Conservation (phyloP, 1,139 yeast species). For the Yamadazyma oceani region DNA sequence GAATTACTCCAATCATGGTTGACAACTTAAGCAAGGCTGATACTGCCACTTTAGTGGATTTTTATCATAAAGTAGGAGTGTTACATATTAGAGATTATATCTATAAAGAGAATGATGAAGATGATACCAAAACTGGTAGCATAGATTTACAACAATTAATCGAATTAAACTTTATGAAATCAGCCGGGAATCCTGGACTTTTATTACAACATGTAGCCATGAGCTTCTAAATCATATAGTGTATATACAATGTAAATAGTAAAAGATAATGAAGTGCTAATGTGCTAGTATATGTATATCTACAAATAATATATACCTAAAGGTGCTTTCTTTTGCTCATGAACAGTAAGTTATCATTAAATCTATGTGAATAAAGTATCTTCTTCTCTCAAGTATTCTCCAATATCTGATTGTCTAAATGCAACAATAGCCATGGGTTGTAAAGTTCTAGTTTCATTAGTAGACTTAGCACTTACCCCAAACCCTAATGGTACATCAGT, state of each 20-base stretch:
- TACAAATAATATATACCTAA: background rate
- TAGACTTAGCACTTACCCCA: slow-evolving; percentile 91
- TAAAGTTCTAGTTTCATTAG: slow-evolving; percentile 82
- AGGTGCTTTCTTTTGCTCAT: background rate
- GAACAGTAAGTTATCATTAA: slow-evolving; percentile 8
- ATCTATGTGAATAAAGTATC: slow-evolving; percentile 85
- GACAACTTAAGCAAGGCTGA: slow-evolving; percentile 55
- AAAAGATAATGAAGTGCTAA: slow-evolving; percentile 1
- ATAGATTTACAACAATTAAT: slow-evolving; percentile 32
- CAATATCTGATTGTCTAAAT: slow-evolving; percentile 96
- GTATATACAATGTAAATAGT: slow-evolving; percentile 4
- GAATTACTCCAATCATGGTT: slow-evolving; percentile 49
- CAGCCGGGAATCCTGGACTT: slow-evolving; percentile 80
- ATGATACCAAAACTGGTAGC: slow-evolving; percentile 19
- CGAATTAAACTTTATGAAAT: slow-evolving; percentile 62
- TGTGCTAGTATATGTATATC: no score
- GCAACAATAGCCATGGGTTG: slow-evolving; percentile 95
- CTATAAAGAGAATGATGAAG: slow-evolving; percentile 33
- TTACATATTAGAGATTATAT: slow-evolving; percentile 43
- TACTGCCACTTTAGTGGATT: slow-evolving; percentile 51
- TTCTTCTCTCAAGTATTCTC: slow-evolving; percentile 97
- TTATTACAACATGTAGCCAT: slow-evolving; percentile 47
- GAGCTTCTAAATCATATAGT: slow-evolving; percentile 18
- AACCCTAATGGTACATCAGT: slow-evolving; percentile 91
- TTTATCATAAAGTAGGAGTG: slow-evolving; percentile 56